These are phyloP conservation scores for Galeopsis tetrahit DNA, from an alignment of 257 asterid species.

Conservation along the genomic window DNA sequence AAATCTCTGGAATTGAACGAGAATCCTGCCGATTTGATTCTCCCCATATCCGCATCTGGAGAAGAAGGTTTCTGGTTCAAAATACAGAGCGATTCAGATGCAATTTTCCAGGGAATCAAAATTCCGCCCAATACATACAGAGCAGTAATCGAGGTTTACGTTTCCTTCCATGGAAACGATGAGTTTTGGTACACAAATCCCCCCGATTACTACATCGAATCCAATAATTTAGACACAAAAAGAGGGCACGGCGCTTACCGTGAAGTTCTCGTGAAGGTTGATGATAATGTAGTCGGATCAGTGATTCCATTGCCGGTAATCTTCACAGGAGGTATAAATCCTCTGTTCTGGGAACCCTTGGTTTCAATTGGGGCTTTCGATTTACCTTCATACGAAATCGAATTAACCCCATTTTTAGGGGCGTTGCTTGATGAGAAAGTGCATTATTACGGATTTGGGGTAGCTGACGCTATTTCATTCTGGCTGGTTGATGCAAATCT, in stretches of 20 bases:
- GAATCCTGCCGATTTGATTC: constrained; percentile 72
- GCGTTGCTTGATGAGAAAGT: constrained; percentile 56
- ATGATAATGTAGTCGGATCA: constrained; percentile 64
- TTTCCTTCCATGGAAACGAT: constrained; percentile 77
- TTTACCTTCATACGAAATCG: constrained; percentile 78
- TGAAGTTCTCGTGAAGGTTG: constrained; percentile 68
- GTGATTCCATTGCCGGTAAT: constrained; percentile 82
- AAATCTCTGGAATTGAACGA: constrained; percentile 44
- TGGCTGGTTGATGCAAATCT: constrained; percentile 88
- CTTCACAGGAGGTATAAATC: constrained; percentile 81
- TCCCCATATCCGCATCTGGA: constrained; percentile 65
- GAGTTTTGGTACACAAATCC: constrained; percentile 96
- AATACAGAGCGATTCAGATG: constrained; percentile 55
- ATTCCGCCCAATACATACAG: constrained; percentile 69
- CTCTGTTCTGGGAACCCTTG: constrained; percentile 85
- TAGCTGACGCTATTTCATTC: constrained; percentile 62
- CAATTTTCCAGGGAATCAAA: constrained; percentile 42
- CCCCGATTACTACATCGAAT: constrained; percentile 64
- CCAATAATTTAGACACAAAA: constrained; percentile 43
- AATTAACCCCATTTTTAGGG: constrained; percentile 71
- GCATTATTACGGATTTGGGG: constrained; percentile 60
- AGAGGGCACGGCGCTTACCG: constrained; percentile 79
- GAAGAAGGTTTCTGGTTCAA: constrained; percentile 73
- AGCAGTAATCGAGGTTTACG: constrained; percentile 79
- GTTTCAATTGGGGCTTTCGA: constrained; percentile 88